Percentiles rank a stretch among this genome's conserved stretches.
These are phyloP conservation scores for Chrysoporthe puriensis DNA, from an alignment of 2,329 filamentous ascomycete genomes.

Conservation along the genomic window DNA sequence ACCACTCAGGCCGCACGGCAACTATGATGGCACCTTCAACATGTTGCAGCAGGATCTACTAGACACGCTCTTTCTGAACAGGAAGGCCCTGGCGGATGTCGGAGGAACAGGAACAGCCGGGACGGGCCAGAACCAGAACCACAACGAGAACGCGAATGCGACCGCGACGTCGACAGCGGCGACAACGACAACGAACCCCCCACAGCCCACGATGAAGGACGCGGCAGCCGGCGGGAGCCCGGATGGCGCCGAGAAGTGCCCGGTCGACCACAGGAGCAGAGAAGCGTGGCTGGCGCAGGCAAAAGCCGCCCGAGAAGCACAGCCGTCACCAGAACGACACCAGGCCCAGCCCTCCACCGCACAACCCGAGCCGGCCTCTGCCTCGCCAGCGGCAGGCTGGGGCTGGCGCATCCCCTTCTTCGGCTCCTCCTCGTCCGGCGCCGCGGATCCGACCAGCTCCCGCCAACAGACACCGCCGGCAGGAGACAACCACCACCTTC, in stretches of 20 bases:
- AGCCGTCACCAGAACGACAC: constrained; percentile 20
- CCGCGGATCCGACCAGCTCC: constrained; percentile 7
- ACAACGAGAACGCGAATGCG: background rate
- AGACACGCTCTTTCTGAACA: constrained; percentile 28
- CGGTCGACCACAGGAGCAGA: constrained; percentile 88
- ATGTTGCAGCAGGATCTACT: constrained; percentile 28
- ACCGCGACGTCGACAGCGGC: background rate
- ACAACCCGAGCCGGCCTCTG: background rate
- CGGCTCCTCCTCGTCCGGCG: constrained; percentile 35
- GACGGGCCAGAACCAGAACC: background rate
- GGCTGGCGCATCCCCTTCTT: constrained; percentile 47
- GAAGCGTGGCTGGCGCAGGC: constrained; percentile 83
- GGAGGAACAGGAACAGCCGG: constrained; percentile 3
- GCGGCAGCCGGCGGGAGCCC: background rate
- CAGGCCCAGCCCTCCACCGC: constrained; percentile 33
- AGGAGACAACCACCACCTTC: constrained; percentile 18
- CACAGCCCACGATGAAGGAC: constrained; percentile 11
- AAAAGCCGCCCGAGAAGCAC: constrained; percentile 50
- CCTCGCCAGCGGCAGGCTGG: constrained; percentile 44
- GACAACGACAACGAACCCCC: background rate
- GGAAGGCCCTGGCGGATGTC: constrained; percentile 25
- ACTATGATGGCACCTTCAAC: constrained; percentile 22
- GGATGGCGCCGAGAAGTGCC: constrained; percentile 60
- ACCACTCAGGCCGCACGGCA: background rate
- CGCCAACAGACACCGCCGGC: constrained; percentile 25